Evolutionary conservation across 129 eudicot species (phyloP), one percentile per base, ranked within the genome.

Genomic region (Centaurea solstitialis): DNA sequence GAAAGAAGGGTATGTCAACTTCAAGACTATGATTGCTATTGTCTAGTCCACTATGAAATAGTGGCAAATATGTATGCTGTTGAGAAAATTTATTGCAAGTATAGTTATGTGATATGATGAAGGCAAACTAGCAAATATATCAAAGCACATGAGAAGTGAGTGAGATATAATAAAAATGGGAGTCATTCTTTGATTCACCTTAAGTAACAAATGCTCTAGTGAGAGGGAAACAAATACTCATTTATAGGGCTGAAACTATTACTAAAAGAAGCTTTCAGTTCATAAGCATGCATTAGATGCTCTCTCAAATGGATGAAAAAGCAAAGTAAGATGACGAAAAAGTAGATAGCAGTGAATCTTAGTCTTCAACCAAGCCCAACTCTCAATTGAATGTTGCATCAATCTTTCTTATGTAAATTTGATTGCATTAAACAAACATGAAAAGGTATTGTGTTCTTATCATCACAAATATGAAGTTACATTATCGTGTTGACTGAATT

Each of bases 401-500:
- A 50, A 50, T 50, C 62, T 50, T 50, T 15, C 62, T n/a, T 57
- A 17, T 38, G 64, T 59, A 70, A 13, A 20, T 82, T 72, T 50
- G 53, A 68, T 71, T 82, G 69, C 72, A 70, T 37, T 70, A 76
- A 76, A 61, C 23, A 28, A 80, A 80, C 6, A 74, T 81, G 39
- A 12, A 68, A 64, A 38, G 9, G 38, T 20, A 70, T 24, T 70
- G 78, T 18, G 71, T 82, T 61, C 21, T 20, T 76, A 21, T 61
- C 13, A 22, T 70, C 74, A 71, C 77, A 83, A 71, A 70, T 79
- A 79, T 80, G 39, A 64, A 66, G 73, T 78, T 72, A 74, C 33
- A 33, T 41, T 85, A 85, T 85, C 20, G 72, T 80, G 53, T 91
- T 90, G 98, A 88, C 84, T 80, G 98, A 90, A 73, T 68, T 91